phyloP scores from a whole-genome alignment of 331 rosid genomes.

The Cucumis variabilis region DNA sequence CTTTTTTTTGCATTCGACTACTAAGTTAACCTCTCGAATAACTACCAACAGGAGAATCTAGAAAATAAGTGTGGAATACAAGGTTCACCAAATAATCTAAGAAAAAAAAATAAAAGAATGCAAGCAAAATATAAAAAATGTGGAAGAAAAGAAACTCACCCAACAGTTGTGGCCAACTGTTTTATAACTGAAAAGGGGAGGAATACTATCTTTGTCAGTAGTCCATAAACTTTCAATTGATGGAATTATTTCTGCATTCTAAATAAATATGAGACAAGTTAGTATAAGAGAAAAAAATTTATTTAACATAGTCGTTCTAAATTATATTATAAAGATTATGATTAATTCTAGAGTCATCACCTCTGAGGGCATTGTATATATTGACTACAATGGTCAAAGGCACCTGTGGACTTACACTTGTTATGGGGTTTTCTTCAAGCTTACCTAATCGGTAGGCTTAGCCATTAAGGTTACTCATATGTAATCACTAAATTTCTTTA shows the following conservation, averaged over 20 bases:
- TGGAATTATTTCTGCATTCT: constrained; percentile 78
- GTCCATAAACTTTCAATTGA: constrained; percentile 66
- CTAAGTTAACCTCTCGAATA: no score
- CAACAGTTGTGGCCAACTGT: constrained; percentile 87
- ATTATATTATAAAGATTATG: neutral
- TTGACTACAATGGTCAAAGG: neutral
- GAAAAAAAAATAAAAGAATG: constrained; percentile 38
- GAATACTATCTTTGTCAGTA: constrained; percentile 68
- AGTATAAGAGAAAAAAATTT: neutral
- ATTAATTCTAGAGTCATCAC: constrained; percentile 4
- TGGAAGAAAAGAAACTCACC: constrained; percentile 65
- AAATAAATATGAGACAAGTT: constrained; percentile 24
- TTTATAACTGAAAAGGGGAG: constrained; percentile 75
- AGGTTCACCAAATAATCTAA: neutral
- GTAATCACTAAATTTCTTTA: no score
- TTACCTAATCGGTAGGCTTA: neutral
- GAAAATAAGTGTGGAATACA: constrained; percentile 18
- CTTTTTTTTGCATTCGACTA: no score
- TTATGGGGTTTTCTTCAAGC: neutral
- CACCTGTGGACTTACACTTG: no score
- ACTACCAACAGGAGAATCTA: no score
- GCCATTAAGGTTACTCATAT: neutral
- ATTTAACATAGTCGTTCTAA: neutral
- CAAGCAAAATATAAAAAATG: constrained; percentile 31
- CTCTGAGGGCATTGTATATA: constrained; percentile 8